Evolutionary conservation across 2,329 filamentous ascomycete genomes (phyloP), one percentile per base, ranked within the genome.

Genomic region (Tolypocladium endophyticum): DNA sequence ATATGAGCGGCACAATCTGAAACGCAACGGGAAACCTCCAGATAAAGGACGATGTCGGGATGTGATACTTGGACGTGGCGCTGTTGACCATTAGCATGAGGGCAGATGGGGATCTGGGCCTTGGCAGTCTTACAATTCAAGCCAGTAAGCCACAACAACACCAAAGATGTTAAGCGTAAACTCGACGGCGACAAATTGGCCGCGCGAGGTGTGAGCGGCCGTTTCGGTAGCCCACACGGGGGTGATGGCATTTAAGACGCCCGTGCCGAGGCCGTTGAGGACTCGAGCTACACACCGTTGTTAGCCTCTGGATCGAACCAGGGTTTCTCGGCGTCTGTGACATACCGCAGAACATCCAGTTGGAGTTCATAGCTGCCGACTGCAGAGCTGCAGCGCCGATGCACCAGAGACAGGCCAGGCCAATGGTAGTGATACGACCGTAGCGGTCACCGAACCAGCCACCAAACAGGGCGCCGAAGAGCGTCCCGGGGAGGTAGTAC

Each of bases 91-190:
- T 60, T 43, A 60, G 56, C 18, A 30, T 11, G 5, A 7, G 2
- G 9, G 16, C 20, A n/a, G 9, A 12, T 14, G 12, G 16, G 14
- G 18, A 14, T 18, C 14, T 18, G 7, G 28, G n/a, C 14, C 4
- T 1, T 4, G 20, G 12, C 28, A 23, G 28, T 61, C 68, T 65
- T 55, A 71, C 69, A 81, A 85, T 64, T 79, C 77, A 8, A 80
- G 70, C 84, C 84, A 87, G 64, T 88, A 88, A 3, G 73, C 73
- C 3, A 75, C 71, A 0, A 86, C 82, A 0, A 89, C 85, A 66
- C 87, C 87, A 55, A 88, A 84, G 61, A 89, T 89, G 67, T 90
- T 90, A 11, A 89, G 71, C 0, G 86, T 89, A 63, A 90, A 90
- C 66, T 90, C 87, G 58, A 88, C 85, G 12, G 86, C 84, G 60